Evolutionary conservation across 1,284 basidiomycete genomes (phyloP), one percentile per base, ranked within the genome.

Genomic region (Sutorius eximius): DNA sequence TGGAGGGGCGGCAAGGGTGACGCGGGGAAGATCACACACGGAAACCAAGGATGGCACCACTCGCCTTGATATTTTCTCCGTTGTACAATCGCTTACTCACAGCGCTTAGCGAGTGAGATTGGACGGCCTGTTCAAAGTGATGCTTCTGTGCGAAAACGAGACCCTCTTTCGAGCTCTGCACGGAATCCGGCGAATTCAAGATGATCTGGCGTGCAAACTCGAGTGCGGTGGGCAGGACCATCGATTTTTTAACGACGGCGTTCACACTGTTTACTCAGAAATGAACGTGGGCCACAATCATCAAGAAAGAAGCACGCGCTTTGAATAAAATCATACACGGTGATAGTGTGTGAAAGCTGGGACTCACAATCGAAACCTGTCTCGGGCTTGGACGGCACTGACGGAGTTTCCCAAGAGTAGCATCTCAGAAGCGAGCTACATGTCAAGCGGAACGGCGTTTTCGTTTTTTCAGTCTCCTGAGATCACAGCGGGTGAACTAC

Each of bases 121-220:
- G 57, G 3, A 85, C 77, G 0, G 81, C 78, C 24, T 83, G 79
- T 32, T 87, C 81, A 41, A 84, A 73, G 49, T 80, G 78, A 16
- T 78, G 77, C 41, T 77, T 74, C 52, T 83, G 79, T 6, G 82
- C 72, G 3, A 87, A 67, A 20, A 88, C 55, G 15, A 92, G 72
- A 0, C 79, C 87, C 18, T 80, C 77, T 68, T 94, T 95, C 10
- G 90, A 89, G 47, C 83, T 81, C 59, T 88, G 85, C 1, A 94
- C 85, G 0, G 91, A 80, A 67, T 94, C 91, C 0, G 93, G 92
- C 4, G 89, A 92, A 65, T 89, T 89, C 18, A 70, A 66, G 16
- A 74, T 75, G 58, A 94, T 84, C 53, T 82, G 73, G 41, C 76
- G 70, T 0, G 92, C 91, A 51, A 86, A 72, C 5, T 76, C 73